Base-by-base conservation (phyloP, 345 rosid species). In the Litchi chinensis region DNA sequence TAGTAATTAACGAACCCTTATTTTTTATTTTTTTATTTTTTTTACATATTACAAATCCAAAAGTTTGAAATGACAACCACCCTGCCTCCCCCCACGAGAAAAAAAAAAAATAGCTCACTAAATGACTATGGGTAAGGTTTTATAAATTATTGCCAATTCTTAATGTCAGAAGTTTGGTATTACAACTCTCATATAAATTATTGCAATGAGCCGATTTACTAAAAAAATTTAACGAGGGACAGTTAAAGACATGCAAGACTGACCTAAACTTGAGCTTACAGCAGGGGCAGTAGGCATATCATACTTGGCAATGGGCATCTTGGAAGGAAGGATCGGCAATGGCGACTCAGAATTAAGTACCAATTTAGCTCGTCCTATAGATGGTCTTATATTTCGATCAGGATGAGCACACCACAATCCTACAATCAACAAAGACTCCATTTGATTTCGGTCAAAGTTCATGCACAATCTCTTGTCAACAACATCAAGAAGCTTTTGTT, bases 331-430 rank as follows among this genome's bases (percentile, higher is more conserved):
- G 24, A 28, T 16, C 22, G 74, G 74, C n/a, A 13, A 10, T 40
- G 59, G 39, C 11, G 57, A 39, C 39, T 76, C 79, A 41, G 65
- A 76, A 22, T 54, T 54, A 0, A 76, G 54, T 21, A 67, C 74
- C n/a, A 54, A 48, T n/a, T 56, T 54, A 10, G 10, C 79, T n/a
- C 57, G 54, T 54, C 79, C 28, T 77, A 68, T 68, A 2, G 74
- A 11, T 18, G 79, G 79, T 60, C 79, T 54, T 6, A 68, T 65
- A 56, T 56, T 68, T 22, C 40, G 16, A 28, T 77, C 74, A 28
- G 74, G 79, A 54, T 77, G 79, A 19, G 63, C 67, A 59, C 79
- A 77, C 79, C 79, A 77, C 32, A 77, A 39, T 37, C 79, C 79
- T 6, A 56, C 74, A 19, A 77, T 41, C 74, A 77, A 68, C 66